Percentiles rank a stretch among this genome's conserved stretches.
Conservation (phyloP, 225 moss, liverwort and hornwort genomes). For the Rhytidiadelphus loreus region DNA sequence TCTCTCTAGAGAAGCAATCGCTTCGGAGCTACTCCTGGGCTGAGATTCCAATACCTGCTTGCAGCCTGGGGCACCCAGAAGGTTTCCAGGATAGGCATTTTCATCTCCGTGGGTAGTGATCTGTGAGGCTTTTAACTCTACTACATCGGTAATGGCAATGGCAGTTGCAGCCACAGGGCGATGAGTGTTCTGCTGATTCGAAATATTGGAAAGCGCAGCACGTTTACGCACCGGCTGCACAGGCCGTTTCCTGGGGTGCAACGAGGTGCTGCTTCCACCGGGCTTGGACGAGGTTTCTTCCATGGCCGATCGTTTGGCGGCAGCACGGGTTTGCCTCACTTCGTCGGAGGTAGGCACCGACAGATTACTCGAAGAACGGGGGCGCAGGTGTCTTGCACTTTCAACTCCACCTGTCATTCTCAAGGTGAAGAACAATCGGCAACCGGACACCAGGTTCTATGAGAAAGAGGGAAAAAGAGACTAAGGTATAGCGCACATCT, state of each 20-base stretch:
- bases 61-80: not conserved
- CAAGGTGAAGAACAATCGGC: not conserved
- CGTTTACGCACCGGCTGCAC: slow-evolving; percentile 72
- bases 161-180: slow-evolving; percentile 13
- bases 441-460: not conserved
- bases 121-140: slow-evolving; percentile 5
- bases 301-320: slow-evolving; percentile 85
- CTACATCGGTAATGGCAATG: not conserved
- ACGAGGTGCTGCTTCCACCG: slow-evolving; percentile 18
- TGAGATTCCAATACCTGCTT: slow-evolving; percentile 7
- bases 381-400: slow-evolving; percentile 31
- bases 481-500: slow-evolving; percentile 5
- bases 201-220: slow-evolving; percentile 62
- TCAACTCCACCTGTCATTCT: slow-evolving; percentile 50
- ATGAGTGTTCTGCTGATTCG: slow-evolving; percentile 38
- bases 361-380: slow-evolving; percentile 11
- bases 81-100: slow-evolving; percentile 13
- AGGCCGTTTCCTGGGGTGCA: slow-evolving; percentile 64
- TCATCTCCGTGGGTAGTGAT: slow-evolving; percentile 13
- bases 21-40: slow-evolving; percentile 52
- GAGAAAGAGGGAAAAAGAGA: too few relatives aligned
- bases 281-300: slow-evolving; percentile 44
- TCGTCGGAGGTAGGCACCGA: slow-evolving; percentile 27
- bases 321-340: slow-evolving; percentile 73
- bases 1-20: slow-evolving; percentile 80